A percentile compares a stretch with the other conserved stretches of the same genome.
Conservation (phyloP, 2,329 filamentous ascomycete genomes). For the Calonectria fujianensis region DNA sequence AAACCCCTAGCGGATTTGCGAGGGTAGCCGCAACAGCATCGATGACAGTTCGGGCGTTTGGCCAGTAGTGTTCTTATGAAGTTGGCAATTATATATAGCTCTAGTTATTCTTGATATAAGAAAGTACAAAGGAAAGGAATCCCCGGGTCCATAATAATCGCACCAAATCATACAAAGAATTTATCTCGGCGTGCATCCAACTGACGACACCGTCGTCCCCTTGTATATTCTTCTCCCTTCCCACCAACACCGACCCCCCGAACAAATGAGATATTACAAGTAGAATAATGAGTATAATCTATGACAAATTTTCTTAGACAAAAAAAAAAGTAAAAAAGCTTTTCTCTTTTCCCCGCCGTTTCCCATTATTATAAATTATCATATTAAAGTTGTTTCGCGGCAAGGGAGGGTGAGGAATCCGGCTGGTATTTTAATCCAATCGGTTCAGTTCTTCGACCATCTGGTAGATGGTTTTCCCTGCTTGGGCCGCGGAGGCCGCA, state of each 20-base stretch:
- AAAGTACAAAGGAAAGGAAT: slow-evolving; percentile 19
- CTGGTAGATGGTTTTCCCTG: slow-evolving; percentile 24
- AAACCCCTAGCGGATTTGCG: no score
- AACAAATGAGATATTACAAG: slow-evolving; percentile 12
- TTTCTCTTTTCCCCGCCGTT: neutral
- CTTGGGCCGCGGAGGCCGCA: slow-evolving; percentile 14
- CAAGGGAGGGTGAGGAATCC: neutral
- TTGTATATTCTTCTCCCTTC: neutral
- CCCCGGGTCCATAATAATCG: neutral
- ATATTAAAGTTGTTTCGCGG: neutral
- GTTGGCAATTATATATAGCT: neutral
- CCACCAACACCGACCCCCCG: no score
- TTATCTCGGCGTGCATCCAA: neutral
- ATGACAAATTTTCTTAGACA: neutral
- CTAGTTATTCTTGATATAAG: slow-evolving; percentile 10
- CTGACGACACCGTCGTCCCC: neutral
- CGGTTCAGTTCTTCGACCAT: slow-evolving; percentile 24
- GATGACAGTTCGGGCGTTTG: neutral
- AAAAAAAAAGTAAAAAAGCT: no score
- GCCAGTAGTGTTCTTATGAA: neutral
- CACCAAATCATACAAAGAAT: slow-evolving; percentile 16
- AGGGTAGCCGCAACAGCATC: neutral
- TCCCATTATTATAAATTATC: neutral
- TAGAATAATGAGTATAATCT: neutral
- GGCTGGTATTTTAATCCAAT: neutral